Percentiles rank a stretch among this genome's conserved stretches.
phyloP scores from a whole-genome alignment of 306 rosid genomes.

The Potentilla sterilis region DNA sequence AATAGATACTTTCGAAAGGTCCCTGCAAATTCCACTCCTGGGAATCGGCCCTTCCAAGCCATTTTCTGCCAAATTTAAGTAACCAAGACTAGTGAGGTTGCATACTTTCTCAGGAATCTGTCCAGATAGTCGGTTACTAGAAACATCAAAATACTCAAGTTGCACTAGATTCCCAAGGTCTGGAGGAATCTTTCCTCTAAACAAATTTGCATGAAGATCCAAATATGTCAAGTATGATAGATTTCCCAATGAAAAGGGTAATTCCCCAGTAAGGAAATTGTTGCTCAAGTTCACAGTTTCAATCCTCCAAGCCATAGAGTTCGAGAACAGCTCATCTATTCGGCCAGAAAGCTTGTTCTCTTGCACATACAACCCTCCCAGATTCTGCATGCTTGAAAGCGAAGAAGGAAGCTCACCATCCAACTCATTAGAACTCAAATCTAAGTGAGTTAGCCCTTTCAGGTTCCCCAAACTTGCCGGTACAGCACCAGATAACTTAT shows the following conservation, averaged over 20 bases:
- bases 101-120: constrained; percentile 77
- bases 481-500: constrained; percentile 61
- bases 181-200: constrained; percentile 67
- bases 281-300: constrained; percentile 73
- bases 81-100: constrained; percentile 56
- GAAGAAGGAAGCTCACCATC: constrained; percentile 73
- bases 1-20: constrained; percentile 48
- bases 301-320: constrained; percentile 79
- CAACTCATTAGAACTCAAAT: constrained; percentile 70
- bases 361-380: constrained; percentile 82
- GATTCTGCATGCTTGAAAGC: constrained; percentile 59
- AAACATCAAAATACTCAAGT: constrained; percentile 73
- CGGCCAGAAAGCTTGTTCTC: constrained; percentile 67
- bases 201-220: constrained; percentile 77
- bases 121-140: constrained; percentile 64
- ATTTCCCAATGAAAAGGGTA: constrained; percentile 73
- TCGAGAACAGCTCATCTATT: constrained; percentile 56
- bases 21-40: constrained; percentile 74
- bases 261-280: constrained; percentile 58
- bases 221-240: constrained; percentile 69
- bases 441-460: constrained; percentile 76
- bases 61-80: constrained; percentile 68
- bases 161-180: constrained; percentile 83
- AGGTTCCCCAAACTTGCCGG: constrained; percentile 61
- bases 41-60: constrained; percentile 82